phyloP scores from a whole-genome alignment of 495 filamentous ascomycete species.

The Penicillium canescens region DNA sequence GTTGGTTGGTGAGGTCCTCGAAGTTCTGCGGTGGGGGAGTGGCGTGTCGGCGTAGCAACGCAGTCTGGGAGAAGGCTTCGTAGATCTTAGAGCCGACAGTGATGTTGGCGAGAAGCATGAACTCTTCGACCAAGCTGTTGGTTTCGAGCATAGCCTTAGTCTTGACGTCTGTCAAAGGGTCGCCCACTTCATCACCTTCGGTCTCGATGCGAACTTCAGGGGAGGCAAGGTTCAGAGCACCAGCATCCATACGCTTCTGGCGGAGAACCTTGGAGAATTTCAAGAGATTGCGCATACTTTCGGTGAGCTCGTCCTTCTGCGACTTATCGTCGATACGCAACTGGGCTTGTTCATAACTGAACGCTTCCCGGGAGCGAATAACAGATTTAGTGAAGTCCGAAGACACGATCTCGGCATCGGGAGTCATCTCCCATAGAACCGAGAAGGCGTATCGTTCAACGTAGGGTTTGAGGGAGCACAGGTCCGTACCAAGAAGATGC shows the following conservation, averaged over 20 bases:
- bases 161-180: slow-evolving; percentile 88
- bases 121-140: slow-evolving; percentile 96
- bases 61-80: slow-evolving; percentile 89
- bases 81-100: slow-evolving; percentile 87
- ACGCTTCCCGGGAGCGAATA: slow-evolving; percentile 95
- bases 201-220: slow-evolving; percentile 93
- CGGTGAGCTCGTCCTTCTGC: slow-evolving; percentile 82
- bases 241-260: slow-evolving; percentile 93
- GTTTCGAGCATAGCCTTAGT: slow-evolving; percentile 92
- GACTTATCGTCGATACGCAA: slow-evolving; percentile 85
- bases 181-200: slow-evolving; percentile 93
- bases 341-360: slow-evolving; percentile 96
- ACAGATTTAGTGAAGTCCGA: slow-evolving; percentile 92
- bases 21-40: slow-evolving; percentile 94
- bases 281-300: slow-evolving; percentile 85
- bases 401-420: slow-evolving; percentile 80
- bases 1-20: slow-evolving; percentile 85
- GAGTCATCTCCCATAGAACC: slow-evolving; percentile 87
- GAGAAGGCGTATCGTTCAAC: slow-evolving; percentile 98
- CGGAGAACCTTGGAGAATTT: slow-evolving; percentile 91
- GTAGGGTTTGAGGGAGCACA: slow-evolving; percentile 96
- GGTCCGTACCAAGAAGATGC: slow-evolving; percentile 88
- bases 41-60: slow-evolving; percentile 86
- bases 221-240: slow-evolving; percentile 89
- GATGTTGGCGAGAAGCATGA: slow-evolving; percentile 98